Evolutionary conservation across 192 early-diverging fungal genomes (phyloP).

Genomic region (Entophlyctis helioformis): DNA sequence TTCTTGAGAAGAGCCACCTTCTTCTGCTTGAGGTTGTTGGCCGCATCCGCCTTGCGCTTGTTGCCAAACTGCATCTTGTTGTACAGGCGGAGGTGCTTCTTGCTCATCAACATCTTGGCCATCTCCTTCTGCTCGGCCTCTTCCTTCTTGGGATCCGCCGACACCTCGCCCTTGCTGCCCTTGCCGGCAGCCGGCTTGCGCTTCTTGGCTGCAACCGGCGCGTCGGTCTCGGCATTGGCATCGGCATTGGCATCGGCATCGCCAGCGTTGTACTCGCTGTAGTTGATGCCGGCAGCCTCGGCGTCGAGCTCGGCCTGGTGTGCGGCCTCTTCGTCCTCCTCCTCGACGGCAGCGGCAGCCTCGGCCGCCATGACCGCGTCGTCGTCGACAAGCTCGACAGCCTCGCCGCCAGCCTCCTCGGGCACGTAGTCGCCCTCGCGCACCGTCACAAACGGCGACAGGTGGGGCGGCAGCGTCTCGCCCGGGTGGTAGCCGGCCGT

Average conservation of each 20-base stretch:
- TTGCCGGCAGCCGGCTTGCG: conserved; percentile 6
- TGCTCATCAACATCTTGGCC: conserved; percentile 77
- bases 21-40: no score
- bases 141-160: conserved; percentile 41
- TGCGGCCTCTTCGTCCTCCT: conserved; percentile 33
- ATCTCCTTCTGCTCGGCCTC: conserved; percentile 53
- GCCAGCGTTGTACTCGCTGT: conserved; percentile 36
- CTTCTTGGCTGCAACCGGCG: conserved; percentile 15
- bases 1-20: no score
- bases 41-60: no score
- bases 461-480: conserved; percentile 75
- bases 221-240: conserved; percentile 9
- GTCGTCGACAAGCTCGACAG: conserved; percentile 40
- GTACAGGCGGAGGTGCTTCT: conserved; percentile 70
- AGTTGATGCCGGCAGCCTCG: conserved; percentile 55
- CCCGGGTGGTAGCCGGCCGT: conserved; percentile 61
- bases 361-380: conserved; percentile 43
- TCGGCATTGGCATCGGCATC: conserved; percentile 1
- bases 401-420: conserved; percentile 16
- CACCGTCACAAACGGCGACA: conserved; percentile 84
- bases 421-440: conserved; percentile 84
- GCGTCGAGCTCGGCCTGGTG: conserved; percentile 56
- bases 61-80: conserved; percentile 65
- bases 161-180: conserved; percentile 38
- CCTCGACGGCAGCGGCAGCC: conserved; percentile 37